phyloP scores from a whole-genome alignment of 306 rosid genomes.

The Aeschynomene evenia region DNA sequence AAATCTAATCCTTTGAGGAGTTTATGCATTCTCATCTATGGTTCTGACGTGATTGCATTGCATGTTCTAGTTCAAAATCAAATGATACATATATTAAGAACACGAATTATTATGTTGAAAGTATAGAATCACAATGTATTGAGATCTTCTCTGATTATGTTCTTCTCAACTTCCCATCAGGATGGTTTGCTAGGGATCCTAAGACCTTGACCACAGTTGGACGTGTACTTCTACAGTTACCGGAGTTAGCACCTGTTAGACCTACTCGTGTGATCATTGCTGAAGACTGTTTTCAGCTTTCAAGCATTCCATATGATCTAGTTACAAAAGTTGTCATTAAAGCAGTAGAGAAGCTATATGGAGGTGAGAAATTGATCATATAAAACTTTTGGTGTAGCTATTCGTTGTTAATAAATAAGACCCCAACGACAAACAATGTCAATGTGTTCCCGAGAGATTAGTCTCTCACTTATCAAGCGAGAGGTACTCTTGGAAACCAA shows the following conservation, averaged over 20 bases:
- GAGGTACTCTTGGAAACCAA: too few relatives aligned
- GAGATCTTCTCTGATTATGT: constrained; percentile 18
- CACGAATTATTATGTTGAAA: too few relatives aligned
- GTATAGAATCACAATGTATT: not conserved
- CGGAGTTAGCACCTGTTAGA: constrained; percentile 39
- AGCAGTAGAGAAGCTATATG: constrained; percentile 63
- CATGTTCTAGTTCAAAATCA: not conserved
- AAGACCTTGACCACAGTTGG: constrained; percentile 64
- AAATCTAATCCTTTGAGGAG: not conserved
- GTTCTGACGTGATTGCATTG: not conserved
- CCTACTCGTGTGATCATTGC: constrained; percentile 67
- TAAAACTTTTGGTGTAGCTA: not conserved
- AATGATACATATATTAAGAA: not conserved
- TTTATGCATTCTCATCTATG: not conserved
- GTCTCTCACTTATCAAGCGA: too few relatives aligned
- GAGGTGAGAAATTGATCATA: constrained; percentile 49
- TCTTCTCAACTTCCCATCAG: constrained; percentile 51
- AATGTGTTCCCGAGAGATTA: too few relatives aligned
- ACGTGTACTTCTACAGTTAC: constrained; percentile 50
- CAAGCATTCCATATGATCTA: constrained; percentile 55
- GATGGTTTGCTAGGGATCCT: constrained; percentile 95
- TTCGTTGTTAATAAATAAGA: not conserved
- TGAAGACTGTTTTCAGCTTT: constrained; percentile 81
- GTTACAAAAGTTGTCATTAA: constrained; percentile 37
- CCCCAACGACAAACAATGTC: too few relatives aligned